Conservation (phyloP, 352 stramenopile species). For the Hyaloperonospora brassicae region DNA sequence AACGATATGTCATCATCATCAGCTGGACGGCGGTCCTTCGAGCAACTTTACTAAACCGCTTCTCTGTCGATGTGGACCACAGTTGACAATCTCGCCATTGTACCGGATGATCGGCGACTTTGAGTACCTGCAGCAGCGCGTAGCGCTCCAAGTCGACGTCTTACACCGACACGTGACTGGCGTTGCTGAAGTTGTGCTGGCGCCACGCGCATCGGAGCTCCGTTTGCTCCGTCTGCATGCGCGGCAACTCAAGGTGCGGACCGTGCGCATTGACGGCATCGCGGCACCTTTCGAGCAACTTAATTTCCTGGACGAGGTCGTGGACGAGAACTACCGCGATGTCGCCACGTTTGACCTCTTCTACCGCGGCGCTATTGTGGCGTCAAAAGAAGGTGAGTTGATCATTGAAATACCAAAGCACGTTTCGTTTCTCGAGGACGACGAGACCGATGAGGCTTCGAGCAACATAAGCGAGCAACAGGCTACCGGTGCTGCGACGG, state of each 20-base stretch:
- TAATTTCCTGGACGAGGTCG: slow-evolving; percentile 66
- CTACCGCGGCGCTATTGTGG: slow-evolving; percentile 77
- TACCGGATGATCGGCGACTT: slow-evolving; percentile 69
- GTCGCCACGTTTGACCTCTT: slow-evolving; percentile 78
- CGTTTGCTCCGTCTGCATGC: slow-evolving; percentile 64
- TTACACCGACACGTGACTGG: slow-evolving; percentile 48
- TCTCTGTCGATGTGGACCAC: too few relatives aligned
- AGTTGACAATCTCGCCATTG: too few relatives aligned
- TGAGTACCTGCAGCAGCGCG: slow-evolving; percentile 80
- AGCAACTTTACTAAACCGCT: too few relatives aligned
- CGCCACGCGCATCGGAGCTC: slow-evolving; percentile 43
- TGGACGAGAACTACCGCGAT: slow-evolving; percentile 75
- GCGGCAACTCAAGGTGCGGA: slow-evolving; percentile 55
- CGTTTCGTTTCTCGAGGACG: slow-evolving; percentile 47
- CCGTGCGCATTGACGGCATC: slow-evolving; percentile 50
- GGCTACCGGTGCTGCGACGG: slow-evolving; percentile 7
- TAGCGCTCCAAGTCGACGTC: slow-evolving; percentile 69
- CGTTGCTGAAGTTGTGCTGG: slow-evolving; percentile 66
- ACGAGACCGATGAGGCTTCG: slow-evolving; percentile 31
- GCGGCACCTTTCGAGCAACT: slow-evolving; percentile 67
- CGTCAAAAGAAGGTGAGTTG: slow-evolving; percentile 76
- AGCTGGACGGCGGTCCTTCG: too few relatives aligned
- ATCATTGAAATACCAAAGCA: slow-evolving; percentile 64
- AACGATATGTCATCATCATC: too few relatives aligned
- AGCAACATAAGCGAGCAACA: slow-evolving; percentile 30